Base-by-base conservation (phyloP, 495 filamentous ascomycete genomes). In the Choiromyces venosus region DNA sequence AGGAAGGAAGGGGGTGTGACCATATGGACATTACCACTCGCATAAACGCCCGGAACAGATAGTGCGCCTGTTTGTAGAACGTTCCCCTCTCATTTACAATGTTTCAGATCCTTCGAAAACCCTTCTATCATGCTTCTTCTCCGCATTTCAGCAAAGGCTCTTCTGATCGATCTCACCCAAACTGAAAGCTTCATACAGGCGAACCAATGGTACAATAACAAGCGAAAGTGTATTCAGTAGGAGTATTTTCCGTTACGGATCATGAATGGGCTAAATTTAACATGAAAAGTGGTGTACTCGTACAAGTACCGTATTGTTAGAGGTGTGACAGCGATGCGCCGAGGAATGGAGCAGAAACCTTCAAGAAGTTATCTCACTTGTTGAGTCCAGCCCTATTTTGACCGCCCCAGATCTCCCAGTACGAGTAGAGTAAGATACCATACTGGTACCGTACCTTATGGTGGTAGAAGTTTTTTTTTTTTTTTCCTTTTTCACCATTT, bases 101-200 rank as follows among this genome's bases (percentile, higher is more conserved):
- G 71, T 75, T 69, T 73, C 70, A 73, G 38, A 73, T 65, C n/a
- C n/a, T 69, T 75, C 67, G 71, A 56, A 67, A 70, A 69, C 66
- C 73, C 73, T 75, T 75, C 71, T 44, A 72, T 64, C 36, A 39
- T 69, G 71, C 66, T 72, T 68, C 65, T 70, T 76, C 74, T 68
- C 33, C 66, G 37, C 46, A 39, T 69, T 65, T 69, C 25, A 65
- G 72, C 72, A 33, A 35, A 40, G 25, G 40, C 36, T 25, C 65
- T 68, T 19, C n/a, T 21, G 52, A 29, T 52, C 25, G n/a, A 61
- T n/a, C 35, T 70, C 67, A 39, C 61, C 40, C 25, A 40, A 70
- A 64, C 29, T 12, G 46, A 36, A 35, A 25, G 38, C 65, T 70
- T 37, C 18, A 66, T 38, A 66, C 18, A 69, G 52, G 38, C 8